These are phyloP conservation scores for Nidula microcarpa DNA, from an alignment of 768 basidiomycete species.

Conservation along the genomic window DNA sequence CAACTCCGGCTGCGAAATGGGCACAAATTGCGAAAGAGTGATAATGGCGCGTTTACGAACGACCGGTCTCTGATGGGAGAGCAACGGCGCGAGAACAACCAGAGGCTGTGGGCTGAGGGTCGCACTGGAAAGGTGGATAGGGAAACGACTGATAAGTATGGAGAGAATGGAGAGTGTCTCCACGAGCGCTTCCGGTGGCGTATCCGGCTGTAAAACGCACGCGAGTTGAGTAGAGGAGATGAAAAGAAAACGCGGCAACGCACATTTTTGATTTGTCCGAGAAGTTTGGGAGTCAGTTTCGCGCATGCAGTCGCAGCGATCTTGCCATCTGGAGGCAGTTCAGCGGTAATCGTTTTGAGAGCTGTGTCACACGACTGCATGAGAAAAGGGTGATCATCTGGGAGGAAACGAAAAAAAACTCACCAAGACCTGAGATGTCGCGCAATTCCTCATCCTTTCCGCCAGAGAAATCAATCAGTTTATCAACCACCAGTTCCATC, in stretches of 20 bases:
- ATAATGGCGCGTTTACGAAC: slow-evolving; percentile 92
- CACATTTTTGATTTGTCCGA: slow-evolving; percentile 78
- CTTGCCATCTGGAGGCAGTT: slow-evolving; percentile 80
- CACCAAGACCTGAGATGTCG: slow-evolving; percentile 92
- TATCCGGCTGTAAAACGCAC: slow-evolving; percentile 41
- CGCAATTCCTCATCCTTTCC: slow-evolving; percentile 90
- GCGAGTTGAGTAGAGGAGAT: slow-evolving; percentile 9
- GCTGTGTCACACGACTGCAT: slow-evolving; percentile 39
- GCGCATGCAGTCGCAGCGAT: slow-evolving; percentile 77
- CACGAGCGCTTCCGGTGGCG: slow-evolving; percentile 76
- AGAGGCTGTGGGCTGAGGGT: slow-evolving; percentile 58
- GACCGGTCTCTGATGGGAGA: slow-evolving; percentile 74
- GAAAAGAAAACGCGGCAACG: slow-evolving; percentile 8
- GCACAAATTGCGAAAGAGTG: slow-evolving; percentile 81
- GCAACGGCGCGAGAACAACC: slow-evolving; percentile 63
- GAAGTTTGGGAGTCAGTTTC: slow-evolving; percentile 80
- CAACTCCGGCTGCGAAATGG: slow-evolving; percentile 59
- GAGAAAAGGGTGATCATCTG: too few species aligned
- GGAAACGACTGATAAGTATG: slow-evolving; percentile 85
- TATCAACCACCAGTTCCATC: slow-evolving; percentile 86
- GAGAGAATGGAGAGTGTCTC: slow-evolving; percentile 85
- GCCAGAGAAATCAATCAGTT: slow-evolving; percentile 80
- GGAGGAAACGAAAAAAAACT: slow-evolving; percentile 9
- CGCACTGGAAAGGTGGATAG: slow-evolving; percentile 56
- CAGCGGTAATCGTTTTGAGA: slow-evolving; percentile 91